Evolutionary conservation across 106 monocot genomes (phyloP).

Genomic region (Cymbidium sinense): DNA sequence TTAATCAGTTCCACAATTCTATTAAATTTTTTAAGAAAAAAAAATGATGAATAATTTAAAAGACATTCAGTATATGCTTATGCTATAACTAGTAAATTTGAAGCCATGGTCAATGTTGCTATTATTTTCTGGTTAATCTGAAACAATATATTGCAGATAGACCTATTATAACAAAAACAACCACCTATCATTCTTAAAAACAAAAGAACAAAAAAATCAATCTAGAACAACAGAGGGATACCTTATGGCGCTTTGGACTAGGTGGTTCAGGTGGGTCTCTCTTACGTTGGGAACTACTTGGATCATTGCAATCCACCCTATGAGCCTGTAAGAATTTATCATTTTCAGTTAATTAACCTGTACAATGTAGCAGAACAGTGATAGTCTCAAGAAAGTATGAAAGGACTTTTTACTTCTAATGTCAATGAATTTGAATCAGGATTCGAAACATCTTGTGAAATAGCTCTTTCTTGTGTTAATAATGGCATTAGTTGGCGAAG

Average conservation of each 20-base stretch:
- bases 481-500: conserved; percentile 19
- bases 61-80: not conserved
- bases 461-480: conserved; percentile 6
- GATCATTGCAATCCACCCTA: conserved; percentile 1
- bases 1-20: not conserved
- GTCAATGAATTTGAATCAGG: conserved; percentile 7
- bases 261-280: conserved; percentile 10
- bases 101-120: not conserved
- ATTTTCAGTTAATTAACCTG: not conserved
- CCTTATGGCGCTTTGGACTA: conserved; percentile 25
- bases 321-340: conserved; percentile 11
- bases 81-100: not conserved
- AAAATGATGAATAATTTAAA: too few relatives aligned
- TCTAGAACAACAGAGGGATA: not conserved
- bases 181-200: not conserved
- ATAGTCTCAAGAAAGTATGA: not conserved
- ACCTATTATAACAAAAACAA: not conserved
- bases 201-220: not conserved
- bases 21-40: not conserved
- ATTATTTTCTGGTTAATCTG: not conserved
- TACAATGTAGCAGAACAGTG: not conserved
- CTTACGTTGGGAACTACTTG: conserved; percentile 11
- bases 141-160: not conserved
- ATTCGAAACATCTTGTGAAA: not conserved
- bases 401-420: conserved; percentile 1